Base-by-base conservation (phyloP, 1,284 basidiomycete genomes). In the Tylopilus sp. region DNA sequence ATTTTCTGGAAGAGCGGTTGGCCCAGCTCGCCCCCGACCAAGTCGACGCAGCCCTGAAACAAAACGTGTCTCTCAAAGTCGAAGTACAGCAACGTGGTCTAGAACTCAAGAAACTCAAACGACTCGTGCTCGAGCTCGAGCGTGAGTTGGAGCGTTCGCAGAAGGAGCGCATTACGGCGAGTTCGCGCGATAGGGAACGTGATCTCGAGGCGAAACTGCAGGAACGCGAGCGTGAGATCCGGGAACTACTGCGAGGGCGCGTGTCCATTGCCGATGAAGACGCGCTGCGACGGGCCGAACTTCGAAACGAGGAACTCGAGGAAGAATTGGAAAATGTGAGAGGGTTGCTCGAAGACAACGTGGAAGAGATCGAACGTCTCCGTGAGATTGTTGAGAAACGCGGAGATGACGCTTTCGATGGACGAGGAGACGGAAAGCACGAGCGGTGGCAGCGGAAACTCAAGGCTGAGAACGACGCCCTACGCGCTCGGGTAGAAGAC, bases 31-130 rank as follows among this genome's bases (percentile, higher is more conserved):
- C 92, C 0, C 92, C 93, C 0, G 93, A 96, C 65, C 89, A 95
- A 59, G 87, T 95, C 66, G 89, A 96, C 62, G 85, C 86, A 6
- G 91, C 89, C 2, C 79, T 95, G 41, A 92, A 94, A 61, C 93
- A 97, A 68, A 97, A 97, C 61, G 92, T 95, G 60, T 88, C 87
- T 57, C 84, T 97, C 66, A 96, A 96, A 67, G 87, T 95, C 59
- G 92, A 95, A 66, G 91, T 94, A 11, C 89, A 95, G 59, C 87
- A 92, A 56, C 81, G 90, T 2, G 84, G 89, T n/a, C 84, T 91
- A 71, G 94, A 97, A 69, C 79, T 94, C 61, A 97, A 97, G 75
- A 90, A 89, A 66, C 77, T 92, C 53, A 92, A 93, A 71, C 93
- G 94, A 68, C 79, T 93, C 25, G 77, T 95, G 2, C 71, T 92